These are phyloP conservation scores for Claviceps capensis DNA, from an alignment of 2,329 filamentous ascomycete genomes.

Conservation along the genomic window DNA sequence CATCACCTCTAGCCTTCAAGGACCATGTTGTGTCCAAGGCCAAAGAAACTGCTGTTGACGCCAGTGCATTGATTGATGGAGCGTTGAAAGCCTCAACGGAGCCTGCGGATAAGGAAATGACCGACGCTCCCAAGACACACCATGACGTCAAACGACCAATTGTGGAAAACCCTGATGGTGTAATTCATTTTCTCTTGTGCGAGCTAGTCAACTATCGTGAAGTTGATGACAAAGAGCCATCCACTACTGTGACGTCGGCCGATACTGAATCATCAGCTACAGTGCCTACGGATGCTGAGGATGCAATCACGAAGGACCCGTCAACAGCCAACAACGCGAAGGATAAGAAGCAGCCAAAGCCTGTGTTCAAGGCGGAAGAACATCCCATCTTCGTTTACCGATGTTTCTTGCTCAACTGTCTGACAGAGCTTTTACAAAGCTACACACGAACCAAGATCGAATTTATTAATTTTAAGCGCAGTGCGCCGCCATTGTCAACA, in stretches of 20 bases:
- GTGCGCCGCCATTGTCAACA: conserved; percentile 67
- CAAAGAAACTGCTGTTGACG: conserved; percentile 3
- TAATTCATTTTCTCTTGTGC: conserved; percentile 87
- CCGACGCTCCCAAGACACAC: conserved; percentile 48
- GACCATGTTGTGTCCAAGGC: conserved; percentile 7
- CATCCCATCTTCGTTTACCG: conserved; percentile 95
- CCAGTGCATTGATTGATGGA: conserved; percentile 13
- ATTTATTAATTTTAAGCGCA: conserved; percentile 97
- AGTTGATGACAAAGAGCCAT: conserved; percentile 69
- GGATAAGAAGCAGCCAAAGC: conserved; percentile 54
- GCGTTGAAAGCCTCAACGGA: conserved; percentile 50
- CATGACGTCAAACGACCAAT: conserved; percentile 67
- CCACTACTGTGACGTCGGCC: conserved; percentile 27
- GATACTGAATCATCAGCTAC: conserved; percentile 21
- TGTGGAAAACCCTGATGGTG: conserved; percentile 85
- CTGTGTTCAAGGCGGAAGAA: conserved; percentile 76
- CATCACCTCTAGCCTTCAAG: conserved; percentile 28
- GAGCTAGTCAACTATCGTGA: conserved; percentile 87
- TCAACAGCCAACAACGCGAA: conserved; percentile 27
- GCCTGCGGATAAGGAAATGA: conserved; percentile 42
- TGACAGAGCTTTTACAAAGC: conserved; percentile 78
- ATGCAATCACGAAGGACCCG: conserved; percentile 19
- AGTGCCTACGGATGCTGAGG: conserved; percentile 12
- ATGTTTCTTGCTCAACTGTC: conserved; percentile 84
- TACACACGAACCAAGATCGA: conserved; percentile 95